phyloP scores from a whole-genome alignment of 2,329 filamentous ascomycete species.

The Nemania sp. region DNA sequence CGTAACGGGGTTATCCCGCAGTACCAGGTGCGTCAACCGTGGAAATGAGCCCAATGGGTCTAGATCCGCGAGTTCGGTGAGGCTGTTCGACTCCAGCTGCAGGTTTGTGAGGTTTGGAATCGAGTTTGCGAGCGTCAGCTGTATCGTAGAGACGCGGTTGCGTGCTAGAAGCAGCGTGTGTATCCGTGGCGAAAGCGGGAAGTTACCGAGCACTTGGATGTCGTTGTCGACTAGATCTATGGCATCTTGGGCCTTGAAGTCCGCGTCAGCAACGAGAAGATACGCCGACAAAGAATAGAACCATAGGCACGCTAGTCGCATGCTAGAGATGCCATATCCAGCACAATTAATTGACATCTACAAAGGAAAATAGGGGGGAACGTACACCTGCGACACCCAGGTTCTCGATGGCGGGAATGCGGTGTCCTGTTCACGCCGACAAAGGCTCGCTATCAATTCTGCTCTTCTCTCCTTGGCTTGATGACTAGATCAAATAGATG shows the following conservation, averaged over 20 bases:
- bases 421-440: constrained; percentile 82
- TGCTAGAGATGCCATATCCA: neutral
- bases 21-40: constrained; percentile 80
- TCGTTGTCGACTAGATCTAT: constrained; percentile 99
- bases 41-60: constrained; percentile 79
- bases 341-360: neutral
- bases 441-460: constrained; percentile 83
- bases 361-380: constrained; percentile 26
- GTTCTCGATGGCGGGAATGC: constrained; percentile 98
- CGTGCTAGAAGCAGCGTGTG: constrained; percentile 88
- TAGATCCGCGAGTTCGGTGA: constrained; percentile 86
- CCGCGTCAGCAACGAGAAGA: constrained; percentile 17
- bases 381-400: constrained; percentile 89
- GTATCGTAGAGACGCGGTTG: constrained; percentile 87
- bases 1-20: constrained; percentile 89
- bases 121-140: constrained; percentile 77
- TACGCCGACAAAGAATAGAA: neutral
- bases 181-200: constrained; percentile 89
- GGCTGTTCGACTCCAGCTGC: constrained; percentile 84
- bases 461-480: constrained; percentile 61
- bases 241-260: constrained; percentile 83
- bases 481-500: constrained; percentile 50
- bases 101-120: constrained; percentile 86
- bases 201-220: constrained; percentile 88
- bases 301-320: neutral